A percentile compares a stretch with the other conserved stretches of the same genome.
Conservation (phyloP, 129 eudicot species). For the sunflower (Helianthus annuus) region DNA sequence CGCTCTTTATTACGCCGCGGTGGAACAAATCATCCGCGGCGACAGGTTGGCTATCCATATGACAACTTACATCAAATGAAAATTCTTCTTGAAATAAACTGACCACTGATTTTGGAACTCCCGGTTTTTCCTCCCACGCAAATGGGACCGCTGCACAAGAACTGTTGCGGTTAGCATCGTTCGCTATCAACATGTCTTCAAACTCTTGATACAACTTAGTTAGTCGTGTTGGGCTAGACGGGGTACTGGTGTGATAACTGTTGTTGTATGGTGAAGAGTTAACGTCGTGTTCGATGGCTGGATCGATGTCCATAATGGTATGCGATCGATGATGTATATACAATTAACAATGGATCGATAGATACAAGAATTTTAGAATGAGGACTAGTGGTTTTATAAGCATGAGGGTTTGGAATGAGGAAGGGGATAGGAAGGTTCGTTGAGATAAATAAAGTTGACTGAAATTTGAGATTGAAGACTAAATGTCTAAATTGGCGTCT, state of each 20-base stretch:
- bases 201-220: constrained; percentile 34
- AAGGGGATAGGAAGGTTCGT: constrained; percentile 26
- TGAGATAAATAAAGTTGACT: constrained; percentile 27
- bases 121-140: constrained; percentile 60
- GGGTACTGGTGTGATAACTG: constrained; percentile 57
- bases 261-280: constrained; percentile 36
- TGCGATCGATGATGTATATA: too few relatives aligned
- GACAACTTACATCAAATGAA: constrained; percentile 52
- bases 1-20: constrained; percentile 57
- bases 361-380: not conserved
- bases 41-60: constrained; percentile 32
- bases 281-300: constrained; percentile 52
- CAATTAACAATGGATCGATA: not conserved
- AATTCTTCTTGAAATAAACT: constrained; percentile 44
- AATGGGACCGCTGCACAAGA: constrained; percentile 35
- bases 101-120: constrained; percentile 27
- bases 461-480: not conserved
- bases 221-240: constrained; percentile 50
- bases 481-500: too few relatives aligned
- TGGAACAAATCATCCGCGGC: constrained; percentile 65
- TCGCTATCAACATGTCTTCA: constrained; percentile 34
- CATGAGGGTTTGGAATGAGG: not conserved
- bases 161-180: not conserved
- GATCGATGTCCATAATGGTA: constrained; percentile 2
- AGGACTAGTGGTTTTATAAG: constrained; percentile 24